Evolutionary conservation across 2,329 filamentous ascomycete genomes (phyloP), one percentile per base, ranked within the genome.

Genomic region (Trichoderma asperellum): DNA sequence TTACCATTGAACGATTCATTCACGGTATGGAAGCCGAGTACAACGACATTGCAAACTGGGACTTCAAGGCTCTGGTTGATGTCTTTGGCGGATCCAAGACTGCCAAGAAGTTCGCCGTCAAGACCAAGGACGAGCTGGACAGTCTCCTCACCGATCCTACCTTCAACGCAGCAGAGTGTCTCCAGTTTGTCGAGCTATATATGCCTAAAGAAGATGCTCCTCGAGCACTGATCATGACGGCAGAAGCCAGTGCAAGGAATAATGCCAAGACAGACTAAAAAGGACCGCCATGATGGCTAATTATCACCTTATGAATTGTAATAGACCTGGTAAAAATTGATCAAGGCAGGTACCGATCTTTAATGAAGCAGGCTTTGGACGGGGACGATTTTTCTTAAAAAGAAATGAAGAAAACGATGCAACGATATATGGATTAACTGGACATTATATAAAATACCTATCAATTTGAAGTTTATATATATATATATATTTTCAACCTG

Each of bases 1-100:
- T 92, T 81, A 96, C 93, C 11, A 96, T 96, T 77, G 94, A 97
- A 81, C 89, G 94, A 35, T 92, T 88, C 78, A 96, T 97, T 75
- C 93, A 97, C 79, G 93, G 93, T 65, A 91, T 91, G 88, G 84
- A 94, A 10, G 92, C 88, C 37, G 78, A 77, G 32, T 97, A 97
- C 83, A 97, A 97, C 76, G 92, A 97, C 76, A 89, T 97, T 68
- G 85, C 87, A 70, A 79, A 83, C 12, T 97, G 94, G 94, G 84
- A 90, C 62, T 92, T 90, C 83, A 88, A 88, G 77, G 87, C 89
- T 24, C 80, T 94, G 0, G 86, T 92, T 2, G 83, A 84, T 4
- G 87, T 88, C 0, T 93, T 96, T 76, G 91, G 92, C 55, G 91
- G 86, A 1, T 83, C 85, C 35, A 83, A 86, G 24, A 83, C 84